A percentile compares a stretch with the other conserved stretches of the same genome.
phyloP scores from a whole-genome alignment of 352 stramenopile genomes.

The Globisporangium paddicum region DNA sequence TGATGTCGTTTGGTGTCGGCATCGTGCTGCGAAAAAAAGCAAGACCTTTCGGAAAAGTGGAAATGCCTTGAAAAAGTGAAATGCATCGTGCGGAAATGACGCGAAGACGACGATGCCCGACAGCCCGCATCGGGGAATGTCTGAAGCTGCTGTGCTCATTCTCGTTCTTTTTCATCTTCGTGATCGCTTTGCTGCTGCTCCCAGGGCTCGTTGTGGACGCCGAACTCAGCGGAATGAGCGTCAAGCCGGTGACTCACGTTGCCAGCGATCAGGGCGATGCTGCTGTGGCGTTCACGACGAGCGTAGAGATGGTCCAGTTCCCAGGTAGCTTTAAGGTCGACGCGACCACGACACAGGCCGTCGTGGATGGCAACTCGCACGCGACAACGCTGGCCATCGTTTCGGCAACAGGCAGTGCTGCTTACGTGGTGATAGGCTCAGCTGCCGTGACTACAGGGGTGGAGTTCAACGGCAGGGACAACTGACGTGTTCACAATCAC shows the following conservation, averaged over 20 bases:
- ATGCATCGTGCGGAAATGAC: no score
- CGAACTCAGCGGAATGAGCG: conserved; percentile 17
- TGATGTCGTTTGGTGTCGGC: no score
- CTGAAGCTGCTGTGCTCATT: no score
- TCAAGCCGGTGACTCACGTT: conserved; percentile 18
- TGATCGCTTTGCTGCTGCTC: neutral
- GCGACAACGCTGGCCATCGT: conserved; percentile 27
- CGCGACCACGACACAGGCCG: conserved; percentile 9
- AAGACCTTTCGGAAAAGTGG: no score
- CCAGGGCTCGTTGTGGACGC: conserved; percentile 5
- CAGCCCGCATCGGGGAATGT: no score
- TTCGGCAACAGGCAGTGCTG: conserved; percentile 13
- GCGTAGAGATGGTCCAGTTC: conserved; percentile 24
- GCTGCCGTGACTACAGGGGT: conserved; percentile 19
- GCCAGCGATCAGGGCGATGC: conserved; percentile 20
- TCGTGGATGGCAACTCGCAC: neutral
- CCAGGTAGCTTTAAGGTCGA: conserved; percentile 26
- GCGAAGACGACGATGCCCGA: no score
- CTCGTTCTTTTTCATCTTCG: no score
- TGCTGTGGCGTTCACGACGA: conserved; percentile 24
- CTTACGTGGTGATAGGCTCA: conserved; percentile 19
- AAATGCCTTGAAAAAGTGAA: no score
- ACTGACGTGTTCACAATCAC: conserved; percentile 21
- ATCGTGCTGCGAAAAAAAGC: no score
- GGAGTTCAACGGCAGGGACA: conserved; percentile 19